A percentile compares a stretch with the other conserved stretches of the same genome.
These are phyloP conservation scores for Erodium chrysanthum DNA, from an alignment of 441 rosid genomes.

Conservation along the genomic window DNA sequence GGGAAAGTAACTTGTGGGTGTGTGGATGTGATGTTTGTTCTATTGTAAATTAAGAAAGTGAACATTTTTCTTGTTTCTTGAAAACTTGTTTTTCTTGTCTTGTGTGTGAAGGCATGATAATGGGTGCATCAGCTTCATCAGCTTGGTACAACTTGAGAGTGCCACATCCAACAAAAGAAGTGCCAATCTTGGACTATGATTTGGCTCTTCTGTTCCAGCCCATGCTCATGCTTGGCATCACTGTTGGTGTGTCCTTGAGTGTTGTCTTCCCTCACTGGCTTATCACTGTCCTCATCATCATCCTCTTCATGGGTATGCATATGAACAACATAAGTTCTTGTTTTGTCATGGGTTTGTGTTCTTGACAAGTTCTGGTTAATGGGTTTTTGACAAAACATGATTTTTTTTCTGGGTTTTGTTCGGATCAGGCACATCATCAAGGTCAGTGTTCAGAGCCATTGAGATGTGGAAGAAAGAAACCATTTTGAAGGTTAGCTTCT, in stretches of 20 bases:
- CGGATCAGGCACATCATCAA: constrained; percentile 59
- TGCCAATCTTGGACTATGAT: constrained; percentile 81
- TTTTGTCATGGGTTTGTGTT: neutral
- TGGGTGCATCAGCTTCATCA: constrained; percentile 70
- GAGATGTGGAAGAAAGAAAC: constrained; percentile 95
- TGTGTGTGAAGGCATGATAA: neutral
- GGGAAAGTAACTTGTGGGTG: too few relatives aligned
- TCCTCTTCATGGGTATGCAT: constrained; percentile 58
- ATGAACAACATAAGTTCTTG: neutral
- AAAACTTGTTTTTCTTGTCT: too few relatives aligned
- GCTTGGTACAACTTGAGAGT: constrained; percentile 89
- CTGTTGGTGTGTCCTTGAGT: constrained; percentile 74
- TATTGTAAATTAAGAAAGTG: too few relatives aligned
- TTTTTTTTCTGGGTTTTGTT: constrained; percentile 10
- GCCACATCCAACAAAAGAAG: constrained; percentile 73
- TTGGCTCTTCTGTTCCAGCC: constrained; percentile 75
- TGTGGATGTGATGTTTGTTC: too few relatives aligned
- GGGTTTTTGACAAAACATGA: neutral
- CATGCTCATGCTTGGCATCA: constrained; percentile 80
- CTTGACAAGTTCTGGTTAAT: neutral
- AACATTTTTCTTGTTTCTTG: too few relatives aligned
- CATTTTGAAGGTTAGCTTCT: constrained; percentile 40
- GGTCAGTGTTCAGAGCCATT: constrained; percentile 61
- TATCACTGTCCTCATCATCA: constrained; percentile 76
- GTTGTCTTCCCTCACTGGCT: constrained; percentile 94